These are phyloP conservation scores for Hygrocybe coccinea DNA, from an alignment of 768 basidiomycete species.

Conservation along the genomic window DNA sequence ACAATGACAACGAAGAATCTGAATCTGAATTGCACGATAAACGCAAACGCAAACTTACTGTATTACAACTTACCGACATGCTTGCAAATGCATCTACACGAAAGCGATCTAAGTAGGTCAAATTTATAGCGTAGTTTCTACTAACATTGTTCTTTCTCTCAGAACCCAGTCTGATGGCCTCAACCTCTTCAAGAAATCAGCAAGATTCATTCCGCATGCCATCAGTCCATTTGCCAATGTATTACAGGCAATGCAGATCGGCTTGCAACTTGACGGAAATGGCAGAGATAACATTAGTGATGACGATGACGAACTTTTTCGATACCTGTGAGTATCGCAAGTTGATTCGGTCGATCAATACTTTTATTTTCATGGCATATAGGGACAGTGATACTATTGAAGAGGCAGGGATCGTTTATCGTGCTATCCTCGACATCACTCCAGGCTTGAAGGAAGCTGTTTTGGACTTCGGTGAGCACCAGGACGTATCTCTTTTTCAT, in stretches of 20 bases:
- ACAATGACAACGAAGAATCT: too few relatives aligned
- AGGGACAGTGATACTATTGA: not conserved
- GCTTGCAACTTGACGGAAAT: not conserved
- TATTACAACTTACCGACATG: too few relatives aligned
- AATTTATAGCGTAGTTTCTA: too few relatives aligned
- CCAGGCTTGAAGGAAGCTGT: not conserved
- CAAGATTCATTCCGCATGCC: not conserved
- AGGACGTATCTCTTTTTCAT: not conserved
- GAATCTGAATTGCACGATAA: too few relatives aligned
- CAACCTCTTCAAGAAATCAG: not conserved
- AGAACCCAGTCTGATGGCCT: not conserved
- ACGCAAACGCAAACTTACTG: too few relatives aligned
- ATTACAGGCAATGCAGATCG: not conserved
- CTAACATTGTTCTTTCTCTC: too few relatives aligned
- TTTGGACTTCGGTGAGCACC: not conserved
- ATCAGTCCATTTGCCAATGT: not conserved
- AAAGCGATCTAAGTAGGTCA: too few relatives aligned
- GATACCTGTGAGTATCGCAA: not conserved
- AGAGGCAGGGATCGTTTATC: not conserved
- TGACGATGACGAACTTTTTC: not conserved
- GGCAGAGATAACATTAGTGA: not conserved
- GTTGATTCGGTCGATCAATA: not conserved
- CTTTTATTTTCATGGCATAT: not conserved
- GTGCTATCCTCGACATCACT: not conserved
- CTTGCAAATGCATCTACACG: too few relatives aligned